These are phyloP conservation scores for Trichocladium uniseriatum DNA, from an alignment of 495 filamentous ascomycete genomes.

Conservation along the genomic window DNA sequence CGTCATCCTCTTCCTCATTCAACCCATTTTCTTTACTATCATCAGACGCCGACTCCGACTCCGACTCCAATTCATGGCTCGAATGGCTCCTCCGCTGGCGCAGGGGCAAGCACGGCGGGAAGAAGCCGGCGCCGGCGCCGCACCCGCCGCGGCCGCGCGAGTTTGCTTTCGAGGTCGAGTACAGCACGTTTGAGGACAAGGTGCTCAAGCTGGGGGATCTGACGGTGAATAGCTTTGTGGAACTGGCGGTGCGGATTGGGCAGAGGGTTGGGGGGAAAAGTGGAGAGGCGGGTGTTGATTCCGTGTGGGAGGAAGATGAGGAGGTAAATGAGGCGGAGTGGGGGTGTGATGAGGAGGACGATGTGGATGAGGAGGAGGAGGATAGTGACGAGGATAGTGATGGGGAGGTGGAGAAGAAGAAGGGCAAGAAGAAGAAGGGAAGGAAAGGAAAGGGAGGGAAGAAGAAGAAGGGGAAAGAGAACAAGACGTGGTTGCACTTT, in stretches of 20 bases:
- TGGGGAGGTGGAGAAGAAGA: conserved; percentile 20
- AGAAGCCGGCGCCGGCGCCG: conserved; percentile 31
- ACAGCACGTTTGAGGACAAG: conserved; percentile 67
- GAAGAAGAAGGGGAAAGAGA: conserved; percentile 40
- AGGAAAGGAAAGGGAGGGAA: conserved; percentile 33
- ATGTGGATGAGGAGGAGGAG: conserved; percentile 10
- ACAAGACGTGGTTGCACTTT: conserved; percentile 66
- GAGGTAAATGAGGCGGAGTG: not conserved
- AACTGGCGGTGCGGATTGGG: conserved; percentile 71
- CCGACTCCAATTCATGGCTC: not conserved
- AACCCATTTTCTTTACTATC: not conserved
- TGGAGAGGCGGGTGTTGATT: not conserved
- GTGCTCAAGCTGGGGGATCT: conserved; percentile 70
- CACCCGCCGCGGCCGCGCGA: conserved; percentile 44
- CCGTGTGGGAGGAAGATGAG: conserved; percentile 4
- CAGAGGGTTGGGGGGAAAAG: conserved; percentile 26
- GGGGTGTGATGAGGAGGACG: not conserved
- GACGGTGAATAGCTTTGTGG: conserved; percentile 71
- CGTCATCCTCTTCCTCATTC: conserved; percentile 29
- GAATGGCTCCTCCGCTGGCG: conserved; percentile 33
- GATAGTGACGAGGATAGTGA: too few relatives aligned
- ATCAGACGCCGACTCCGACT: not conserved
- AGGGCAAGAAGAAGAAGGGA: conserved; percentile 29
- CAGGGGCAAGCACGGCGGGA: conserved; percentile 49
- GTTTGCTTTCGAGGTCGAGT: conserved; percentile 76